Base-by-base conservation (phyloP, 2,329 filamentous ascomycete species). In the Ceratocystis destructans region DNA sequence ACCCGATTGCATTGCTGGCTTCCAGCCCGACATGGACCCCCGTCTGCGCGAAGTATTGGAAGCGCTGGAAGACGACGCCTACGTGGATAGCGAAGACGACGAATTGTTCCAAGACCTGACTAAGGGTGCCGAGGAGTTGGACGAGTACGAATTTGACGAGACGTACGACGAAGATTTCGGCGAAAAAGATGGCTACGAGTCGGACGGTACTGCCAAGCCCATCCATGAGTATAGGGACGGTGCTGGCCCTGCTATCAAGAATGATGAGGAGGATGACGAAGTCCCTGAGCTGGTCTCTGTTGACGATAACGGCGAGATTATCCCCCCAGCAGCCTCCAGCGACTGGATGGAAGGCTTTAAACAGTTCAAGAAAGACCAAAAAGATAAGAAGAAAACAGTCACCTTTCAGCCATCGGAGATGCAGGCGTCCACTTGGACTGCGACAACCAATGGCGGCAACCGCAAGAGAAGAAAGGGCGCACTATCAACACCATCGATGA, bases 11-110 rank as follows among this genome's bases (percentile, higher is more conserved):
- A 89, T 99, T 72, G 87, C 89, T 2, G 94, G 94, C 0, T 96
- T 99, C 75, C 88, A 99, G 76, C 94, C 95, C 5, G 92, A 97
- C 73, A 97, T 99, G 94, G 95, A 99, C 72, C 92, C 92, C 1
- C 82, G 93, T 48, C 75, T 99, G 70, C 83, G 94, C 59, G 94
- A 99, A 75, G 91, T 92, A 4, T 77, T 99, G 28, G 92, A 96
- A 76, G 94, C 94, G 10, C 78, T 99, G 37, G 94, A 99, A 62
- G 94, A 99, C 72, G 94, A 99, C 28, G 93, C 88, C 1, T 99
- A 90, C 73, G 92, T 99, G 1, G 93, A 89, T 62, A 82, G 89
- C 5, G 84, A 92, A 25, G 84, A 93, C 45, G 89, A 94, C n/a
- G 89, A 94, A 66, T 77, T 97, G 64, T 97, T 99, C 75, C 84